A percentile compares a stretch with the other conserved stretches of the same genome.
Evolutionary conservation across 768 basidiomycete species (phyloP).

Genomic region (Xerocomellus dryophilus): DNA sequence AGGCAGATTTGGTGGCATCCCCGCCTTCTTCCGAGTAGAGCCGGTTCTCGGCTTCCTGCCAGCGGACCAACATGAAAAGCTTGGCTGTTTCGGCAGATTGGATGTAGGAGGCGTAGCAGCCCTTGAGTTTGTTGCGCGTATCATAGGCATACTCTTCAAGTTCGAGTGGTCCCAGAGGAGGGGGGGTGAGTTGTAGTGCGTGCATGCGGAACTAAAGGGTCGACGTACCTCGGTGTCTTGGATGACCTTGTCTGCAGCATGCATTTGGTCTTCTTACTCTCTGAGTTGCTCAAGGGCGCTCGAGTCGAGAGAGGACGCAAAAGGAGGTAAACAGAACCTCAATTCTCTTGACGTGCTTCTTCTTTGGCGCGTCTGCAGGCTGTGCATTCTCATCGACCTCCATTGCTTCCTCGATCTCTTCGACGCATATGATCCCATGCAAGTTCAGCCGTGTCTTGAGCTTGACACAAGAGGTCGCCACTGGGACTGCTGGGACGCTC

Average conservation of each 20-base stretch:
- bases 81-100: no score
- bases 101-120: no score
- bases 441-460: conserved; percentile 86
- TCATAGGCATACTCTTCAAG: no score
- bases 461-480: conserved; percentile 81
- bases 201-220: conserved; percentile 3
- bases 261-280: conserved; percentile 88
- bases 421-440: conserved; percentile 83
- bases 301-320: conserved; percentile 62
- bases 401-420: conserved; percentile 72
- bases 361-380: conserved; percentile 38
- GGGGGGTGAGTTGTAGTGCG: not conserved
- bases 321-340: conserved; percentile 66
- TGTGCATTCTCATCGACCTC: conserved; percentile 53
- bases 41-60: no score
- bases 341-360: no score
- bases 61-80: no score
- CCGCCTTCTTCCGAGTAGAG: no score
- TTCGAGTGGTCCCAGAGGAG: conserved; percentile 64
- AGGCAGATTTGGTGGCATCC: no score
- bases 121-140: no score
- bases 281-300: conserved; percentile 58
- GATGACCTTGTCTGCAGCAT: conserved; percentile 90
- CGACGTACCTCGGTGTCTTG: conserved; percentile 87
- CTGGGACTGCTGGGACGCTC: conserved; percentile 60